Conservation (phyloP, 2,329 filamentous ascomycete species). For the Neofusicoccum parvum region DNA sequence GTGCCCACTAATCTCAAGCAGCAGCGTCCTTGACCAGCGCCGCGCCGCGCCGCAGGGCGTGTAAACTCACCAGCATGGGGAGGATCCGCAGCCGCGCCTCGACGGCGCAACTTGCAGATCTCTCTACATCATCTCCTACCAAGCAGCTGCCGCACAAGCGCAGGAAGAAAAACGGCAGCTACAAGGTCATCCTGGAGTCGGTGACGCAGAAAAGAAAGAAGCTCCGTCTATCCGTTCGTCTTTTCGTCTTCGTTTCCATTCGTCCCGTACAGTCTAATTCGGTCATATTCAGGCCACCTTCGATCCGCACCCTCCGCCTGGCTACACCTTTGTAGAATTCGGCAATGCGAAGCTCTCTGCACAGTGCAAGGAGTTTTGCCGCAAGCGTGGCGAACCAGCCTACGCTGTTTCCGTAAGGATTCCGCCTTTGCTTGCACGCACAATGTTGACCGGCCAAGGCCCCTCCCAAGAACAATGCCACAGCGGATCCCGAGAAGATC, state of each 20-base stretch:
- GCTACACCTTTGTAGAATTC: constrained; percentile 64
- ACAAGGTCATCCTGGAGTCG: constrained; percentile 62
- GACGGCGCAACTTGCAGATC: constrained; percentile 5
- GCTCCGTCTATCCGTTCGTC: constrained; percentile 53
- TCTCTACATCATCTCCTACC: not conserved
- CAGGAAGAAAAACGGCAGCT: constrained; percentile 43
- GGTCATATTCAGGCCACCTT: constrained; percentile 54
- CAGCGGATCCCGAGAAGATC: constrained; percentile 53
- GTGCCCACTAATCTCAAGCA: constrained; percentile 5
- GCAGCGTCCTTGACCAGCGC: constrained; percentile 11
- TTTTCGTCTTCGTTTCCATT: constrained; percentile 14
- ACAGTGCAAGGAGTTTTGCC: constrained; percentile 60
- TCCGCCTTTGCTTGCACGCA: constrained; percentile 19
- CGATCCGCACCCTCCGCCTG: constrained; percentile 55
- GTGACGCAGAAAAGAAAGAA: constrained; percentile 64
- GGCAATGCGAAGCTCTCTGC: constrained; percentile 62
- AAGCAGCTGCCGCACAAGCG: constrained; percentile 29
- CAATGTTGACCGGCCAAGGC: constrained; percentile 30
- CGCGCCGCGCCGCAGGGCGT: not conserved
- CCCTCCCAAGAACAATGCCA: constrained; percentile 51
- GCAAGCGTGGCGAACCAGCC: constrained; percentile 56
- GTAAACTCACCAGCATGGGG: constrained; percentile 1
- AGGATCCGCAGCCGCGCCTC: constrained; percentile 11
- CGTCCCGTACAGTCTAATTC: constrained; percentile 29
- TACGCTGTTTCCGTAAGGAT: constrained; percentile 62